phyloP scores from a whole-genome alignment of 139 green algal genomes.

The Picochlorum sp. region DNA sequence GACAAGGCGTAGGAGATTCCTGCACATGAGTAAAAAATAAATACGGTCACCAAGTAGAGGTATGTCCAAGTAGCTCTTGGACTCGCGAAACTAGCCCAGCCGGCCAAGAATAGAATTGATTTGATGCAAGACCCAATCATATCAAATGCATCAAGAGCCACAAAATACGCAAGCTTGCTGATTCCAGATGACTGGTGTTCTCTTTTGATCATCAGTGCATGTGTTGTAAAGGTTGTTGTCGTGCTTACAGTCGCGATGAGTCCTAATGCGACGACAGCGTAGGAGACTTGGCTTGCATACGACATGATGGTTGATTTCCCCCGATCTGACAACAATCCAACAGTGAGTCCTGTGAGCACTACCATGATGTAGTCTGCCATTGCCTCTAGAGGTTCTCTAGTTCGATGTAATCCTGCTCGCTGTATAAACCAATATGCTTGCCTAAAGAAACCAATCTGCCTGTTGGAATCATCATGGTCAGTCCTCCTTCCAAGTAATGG shows the following conservation, averaged over 20 bases:
- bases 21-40: constrained; percentile 40
- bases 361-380: constrained; percentile 45
- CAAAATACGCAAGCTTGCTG: constrained; percentile 35
- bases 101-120: constrained; percentile 37
- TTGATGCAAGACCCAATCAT: constrained; percentile 24
- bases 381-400: constrained; percentile 31
- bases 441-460: constrained; percentile 23
- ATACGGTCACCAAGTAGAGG: constrained; percentile 41
- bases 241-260: constrained; percentile 37
- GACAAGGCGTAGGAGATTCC: constrained; percentile 40
- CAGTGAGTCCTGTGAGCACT: constrained; percentile 36
- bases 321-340: constrained; percentile 41
- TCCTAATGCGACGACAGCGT: constrained; percentile 43
- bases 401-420: constrained; percentile 17
- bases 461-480: too few species aligned
- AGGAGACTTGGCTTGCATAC: constrained; percentile 36
- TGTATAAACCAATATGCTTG: constrained; percentile 39
- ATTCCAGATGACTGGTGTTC: constrained; percentile 34
- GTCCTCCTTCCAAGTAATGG: too few species aligned
- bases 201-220: constrained; percentile 30
- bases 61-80: constrained; percentile 40
- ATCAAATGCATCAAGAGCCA: constrained; percentile 38
- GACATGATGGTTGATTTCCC: constrained; percentile 36
- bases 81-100: constrained; percentile 31
- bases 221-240: constrained; percentile 34